A percentile compares a stretch with the other conserved stretches of the same genome.
Conservation (phyloP, 2,329 filamentous ascomycete species). For the Sclerotinia trifoliorum region DNA sequence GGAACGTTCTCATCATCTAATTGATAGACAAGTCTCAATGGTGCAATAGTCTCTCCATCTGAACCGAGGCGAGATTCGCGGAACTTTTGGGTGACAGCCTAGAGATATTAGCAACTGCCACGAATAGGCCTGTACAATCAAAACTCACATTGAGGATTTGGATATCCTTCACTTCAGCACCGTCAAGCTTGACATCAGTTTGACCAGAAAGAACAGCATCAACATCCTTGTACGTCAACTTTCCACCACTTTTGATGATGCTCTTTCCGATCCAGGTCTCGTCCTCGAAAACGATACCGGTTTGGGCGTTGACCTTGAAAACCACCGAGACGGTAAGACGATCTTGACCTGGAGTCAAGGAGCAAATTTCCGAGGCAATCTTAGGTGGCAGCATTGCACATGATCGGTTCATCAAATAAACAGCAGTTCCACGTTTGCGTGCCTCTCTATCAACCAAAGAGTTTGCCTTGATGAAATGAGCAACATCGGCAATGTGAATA, state of each 20-base stretch:
- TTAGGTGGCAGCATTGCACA: conserved; percentile 86
- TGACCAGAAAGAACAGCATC: conserved; percentile 73
- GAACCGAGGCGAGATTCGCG: conserved; percentile 82
- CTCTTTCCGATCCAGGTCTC: conserved; percentile 93
- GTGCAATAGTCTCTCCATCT: conserved; percentile 74
- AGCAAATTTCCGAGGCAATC: conserved; percentile 83
- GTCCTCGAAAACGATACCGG: conserved; percentile 74
- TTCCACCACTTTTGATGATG: conserved; percentile 88
- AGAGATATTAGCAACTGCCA: conserved; percentile 32
- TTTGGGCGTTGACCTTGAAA: conserved; percentile 82
- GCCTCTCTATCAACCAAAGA: conserved; percentile 95
- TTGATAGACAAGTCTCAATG: conserved; percentile 86
- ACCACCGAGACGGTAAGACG: conserved; percentile 89
- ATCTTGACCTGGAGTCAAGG: conserved; percentile 81
- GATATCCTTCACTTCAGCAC: conserved; percentile 71
- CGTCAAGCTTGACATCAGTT: conserved; percentile 60
- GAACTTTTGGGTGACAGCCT: conserved; percentile 84
- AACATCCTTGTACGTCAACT: conserved; percentile 80
- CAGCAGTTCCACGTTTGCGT: conserved; percentile 94
- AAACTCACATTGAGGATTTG: conserved; percentile 69
- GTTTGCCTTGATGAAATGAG: conserved; percentile 95
- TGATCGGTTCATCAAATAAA: conserved; percentile 84
- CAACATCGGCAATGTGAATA: conserved; percentile 90
- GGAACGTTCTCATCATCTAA: conserved; percentile 97
- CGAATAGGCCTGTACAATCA: not conserved